phyloP scores from a whole-genome alignment of 805 yeast species.

The Yarrowia porcina region DNA sequence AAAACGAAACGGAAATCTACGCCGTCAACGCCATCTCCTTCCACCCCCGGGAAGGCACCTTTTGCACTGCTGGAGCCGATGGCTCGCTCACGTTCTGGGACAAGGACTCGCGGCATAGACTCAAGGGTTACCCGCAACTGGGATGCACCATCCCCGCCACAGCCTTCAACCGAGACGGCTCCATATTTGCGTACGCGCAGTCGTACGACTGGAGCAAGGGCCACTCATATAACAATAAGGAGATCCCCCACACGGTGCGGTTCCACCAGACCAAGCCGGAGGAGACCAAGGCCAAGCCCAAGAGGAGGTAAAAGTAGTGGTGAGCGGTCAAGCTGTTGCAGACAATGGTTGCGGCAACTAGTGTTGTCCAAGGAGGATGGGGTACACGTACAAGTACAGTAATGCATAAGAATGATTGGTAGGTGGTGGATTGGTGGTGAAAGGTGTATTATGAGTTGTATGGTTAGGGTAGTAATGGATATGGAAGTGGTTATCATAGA shows the following conservation, averaged over 20 bases:
- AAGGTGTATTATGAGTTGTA: no score
- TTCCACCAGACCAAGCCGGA: slow-evolving; percentile 82
- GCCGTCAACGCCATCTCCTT: slow-evolving; percentile 76
- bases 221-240: slow-evolving; percentile 70
- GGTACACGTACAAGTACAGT: neutral
- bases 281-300: slow-evolving; percentile 57
- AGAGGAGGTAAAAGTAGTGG: slow-evolving; percentile 25
- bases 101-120: slow-evolving; percentile 82
- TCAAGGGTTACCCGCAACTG: slow-evolving; percentile 66
- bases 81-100: slow-evolving; percentile 96
- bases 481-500: no score
- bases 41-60: slow-evolving; percentile 88
- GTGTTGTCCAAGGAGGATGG: no score
- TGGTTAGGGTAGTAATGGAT: no score
- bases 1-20: slow-evolving; percentile 64
- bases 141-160: slow-evolving; percentile 66
- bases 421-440: no score
- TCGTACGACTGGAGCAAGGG: slow-evolving; percentile 93
- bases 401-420: neutral
- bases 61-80: slow-evolving; percentile 91
- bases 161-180: slow-evolving; percentile 78
- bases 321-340: no score
- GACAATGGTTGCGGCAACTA: no score
- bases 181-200: slow-evolving; percentile 83
- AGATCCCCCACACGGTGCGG: slow-evolving; percentile 70